Conservation (phyloP, 2,329 filamentous ascomycete genomes). For the Chaetomium sp. region DNA sequence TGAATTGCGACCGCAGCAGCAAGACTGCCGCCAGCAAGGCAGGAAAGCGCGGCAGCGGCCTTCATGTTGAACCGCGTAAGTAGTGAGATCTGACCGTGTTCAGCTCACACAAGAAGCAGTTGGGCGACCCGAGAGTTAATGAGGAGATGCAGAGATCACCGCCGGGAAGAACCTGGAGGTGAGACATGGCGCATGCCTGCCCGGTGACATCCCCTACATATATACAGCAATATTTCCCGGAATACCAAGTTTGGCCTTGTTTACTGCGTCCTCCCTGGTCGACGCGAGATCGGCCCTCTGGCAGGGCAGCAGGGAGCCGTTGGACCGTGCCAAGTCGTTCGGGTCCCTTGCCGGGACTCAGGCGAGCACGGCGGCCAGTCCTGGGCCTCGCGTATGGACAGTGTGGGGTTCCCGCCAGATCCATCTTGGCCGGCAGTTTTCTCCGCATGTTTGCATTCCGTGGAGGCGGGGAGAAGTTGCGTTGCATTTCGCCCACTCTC, state of each 20-base stretch:
- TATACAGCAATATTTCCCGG: not conserved
- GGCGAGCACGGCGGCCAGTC: not conserved
- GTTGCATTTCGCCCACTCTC: slow-evolving; percentile 15
- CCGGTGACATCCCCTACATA: not conserved
- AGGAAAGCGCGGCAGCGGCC: slow-evolving; percentile 31
- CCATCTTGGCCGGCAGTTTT: not conserved
- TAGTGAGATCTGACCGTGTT: not conserved
- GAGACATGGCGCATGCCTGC: slow-evolving; percentile 10
- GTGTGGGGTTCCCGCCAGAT: not conserved
- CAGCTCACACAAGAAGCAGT: slow-evolving; percentile 1
- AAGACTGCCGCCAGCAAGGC: slow-evolving; percentile 33
- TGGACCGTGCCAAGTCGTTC: slow-evolving; percentile 1
- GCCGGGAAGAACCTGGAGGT: not conserved
- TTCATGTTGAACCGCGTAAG: slow-evolving; percentile 33
- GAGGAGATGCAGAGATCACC: slow-evolving; percentile 12
- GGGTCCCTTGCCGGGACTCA: not conserved
- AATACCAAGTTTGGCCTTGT: not conserved
- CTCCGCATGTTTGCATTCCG: not conserved
- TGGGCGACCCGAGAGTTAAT: slow-evolving; percentile 3
- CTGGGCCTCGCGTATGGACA: not conserved
- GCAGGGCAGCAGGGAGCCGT: slow-evolving; percentile 6
- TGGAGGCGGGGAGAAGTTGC: not conserved
- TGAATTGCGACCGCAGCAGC: slow-evolving; percentile 28
- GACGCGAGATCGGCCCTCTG: slow-evolving; percentile 6
- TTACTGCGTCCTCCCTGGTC: not conserved